Evolutionary conservation across 2,329 filamentous ascomycete species (phyloP).

Genomic region (Aureobasidium pullulans): DNA sequence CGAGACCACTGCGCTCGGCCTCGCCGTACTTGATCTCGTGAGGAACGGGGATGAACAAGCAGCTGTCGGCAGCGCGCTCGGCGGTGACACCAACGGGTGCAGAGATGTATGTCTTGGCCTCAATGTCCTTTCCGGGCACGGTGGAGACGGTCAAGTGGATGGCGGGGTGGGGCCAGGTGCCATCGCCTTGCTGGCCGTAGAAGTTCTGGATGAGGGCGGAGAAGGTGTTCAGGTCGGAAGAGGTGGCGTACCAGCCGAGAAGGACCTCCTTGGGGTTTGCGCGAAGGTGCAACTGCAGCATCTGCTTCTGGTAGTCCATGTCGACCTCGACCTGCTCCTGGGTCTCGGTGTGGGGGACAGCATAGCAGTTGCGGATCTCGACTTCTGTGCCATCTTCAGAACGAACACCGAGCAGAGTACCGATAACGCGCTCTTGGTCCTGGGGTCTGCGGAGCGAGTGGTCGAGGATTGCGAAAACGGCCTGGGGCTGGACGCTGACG

Average conservation of each 20-base stretch:
- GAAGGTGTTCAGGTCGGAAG: slow-evolving; percentile 95
- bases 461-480: slow-evolving; percentile 65
- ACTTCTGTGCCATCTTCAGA: slow-evolving; percentile 96
- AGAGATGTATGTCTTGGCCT: slow-evolving; percentile 89
- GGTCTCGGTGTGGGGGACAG: slow-evolving; percentile 96
- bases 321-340: slow-evolving; percentile 98
- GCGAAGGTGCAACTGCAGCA: slow-evolving; percentile 90
- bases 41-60: slow-evolving; percentile 94
- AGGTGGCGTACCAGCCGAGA: slow-evolving; percentile 97
- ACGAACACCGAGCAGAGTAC: slow-evolving; percentile 84
- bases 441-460: slow-evolving; percentile 88
- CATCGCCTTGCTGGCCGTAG: slow-evolving; percentile 93
- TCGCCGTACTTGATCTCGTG: slow-evolving; percentile 89
- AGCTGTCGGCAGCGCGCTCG: slow-evolving; percentile 91
- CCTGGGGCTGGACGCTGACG: slow-evolving; percentile 91
- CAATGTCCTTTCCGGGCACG: slow-evolving; percentile 78
- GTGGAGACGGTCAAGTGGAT: slow-evolving; percentile 94
- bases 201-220: slow-evolving; percentile 99
- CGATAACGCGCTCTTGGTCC: slow-evolving; percentile 92
- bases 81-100: slow-evolving; percentile 90
- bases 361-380: slow-evolving; percentile 92
- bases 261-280: slow-evolving; percentile 89
- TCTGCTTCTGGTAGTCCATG: slow-evolving; percentile 99
- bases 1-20: slow-evolving; percentile 66
- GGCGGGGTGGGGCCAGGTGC: slow-evolving; percentile 94